phyloP scores from a whole-genome alignment of 768 basidiomycete species.

The Panus rudis region DNA sequence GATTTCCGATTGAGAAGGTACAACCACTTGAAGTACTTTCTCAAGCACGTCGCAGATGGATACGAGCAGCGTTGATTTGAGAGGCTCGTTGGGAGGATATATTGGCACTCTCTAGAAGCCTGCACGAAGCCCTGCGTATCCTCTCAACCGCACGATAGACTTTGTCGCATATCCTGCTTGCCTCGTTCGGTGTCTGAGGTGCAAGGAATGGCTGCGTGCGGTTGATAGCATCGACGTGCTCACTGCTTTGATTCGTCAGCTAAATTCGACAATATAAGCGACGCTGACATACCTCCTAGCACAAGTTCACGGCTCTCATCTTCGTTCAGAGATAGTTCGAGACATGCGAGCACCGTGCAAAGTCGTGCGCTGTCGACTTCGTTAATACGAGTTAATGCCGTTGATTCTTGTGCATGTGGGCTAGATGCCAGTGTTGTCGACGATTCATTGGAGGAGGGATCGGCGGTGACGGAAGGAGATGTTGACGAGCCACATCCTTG shows the following conservation, averaged over 20 bases:
- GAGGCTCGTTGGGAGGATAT: not conserved
- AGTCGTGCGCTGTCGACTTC: not conserved
- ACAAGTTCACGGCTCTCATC: slow-evolving; percentile 8
- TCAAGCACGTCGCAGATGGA: slow-evolving; percentile 29
- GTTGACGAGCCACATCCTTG: slow-evolving; percentile 15
- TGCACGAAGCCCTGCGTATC: slow-evolving; percentile 43
- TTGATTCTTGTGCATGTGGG: slow-evolving; percentile 4
- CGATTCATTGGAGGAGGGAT: not conserved
- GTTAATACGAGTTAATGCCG: not conserved
- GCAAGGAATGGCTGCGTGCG: too few species aligned
- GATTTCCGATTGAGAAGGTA: not conserved
- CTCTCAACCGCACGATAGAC: slow-evolving; percentile 56
- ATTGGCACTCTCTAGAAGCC: slow-evolving; percentile 33
- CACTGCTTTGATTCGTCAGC: too few species aligned
- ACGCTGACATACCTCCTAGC: slow-evolving; percentile 4
- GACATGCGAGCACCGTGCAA: slow-evolving; percentile 3
- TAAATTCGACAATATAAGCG: not conserved
- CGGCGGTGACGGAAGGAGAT: slow-evolving; percentile 10
- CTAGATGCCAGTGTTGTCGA: not conserved
- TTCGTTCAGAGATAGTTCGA: not conserved
- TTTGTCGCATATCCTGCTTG: slow-evolving; percentile 40
- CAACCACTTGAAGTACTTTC: slow-evolving; percentile 23
- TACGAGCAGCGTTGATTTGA: slow-evolving; percentile 26
- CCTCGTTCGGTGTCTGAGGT: too few species aligned
- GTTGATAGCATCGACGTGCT: too few species aligned